A percentile compares a stretch with the other conserved stretches of the same genome.
Conservation (phyloP, 352 stramenopile genomes). For the Phytophthora citricola region DNA sequence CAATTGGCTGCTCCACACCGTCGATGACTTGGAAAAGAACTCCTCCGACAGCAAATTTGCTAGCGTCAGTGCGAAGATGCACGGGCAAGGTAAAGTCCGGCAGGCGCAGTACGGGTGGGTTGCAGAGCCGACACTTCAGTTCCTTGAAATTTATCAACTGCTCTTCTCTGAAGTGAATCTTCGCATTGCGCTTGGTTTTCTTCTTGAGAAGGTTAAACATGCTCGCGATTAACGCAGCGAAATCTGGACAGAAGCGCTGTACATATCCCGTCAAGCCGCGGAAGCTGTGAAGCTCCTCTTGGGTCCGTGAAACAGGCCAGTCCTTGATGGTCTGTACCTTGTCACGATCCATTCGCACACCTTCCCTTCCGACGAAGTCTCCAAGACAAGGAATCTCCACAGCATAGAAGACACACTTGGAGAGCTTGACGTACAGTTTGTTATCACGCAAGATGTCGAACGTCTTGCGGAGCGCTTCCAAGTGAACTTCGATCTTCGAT, state of each 20-base stretch:
- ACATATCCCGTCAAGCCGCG: not conserved
- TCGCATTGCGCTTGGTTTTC: not conserved
- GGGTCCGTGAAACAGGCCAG: not conserved
- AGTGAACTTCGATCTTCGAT: not conserved
- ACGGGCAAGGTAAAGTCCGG: not conserved
- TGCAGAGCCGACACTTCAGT: not conserved
- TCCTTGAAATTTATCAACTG: no score
- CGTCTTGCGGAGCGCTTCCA: not conserved
- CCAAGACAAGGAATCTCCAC: constrained; percentile 5
- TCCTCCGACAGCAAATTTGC: constrained; percentile 1
- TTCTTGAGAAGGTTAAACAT: not conserved
- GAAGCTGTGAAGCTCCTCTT: constrained; percentile 9
- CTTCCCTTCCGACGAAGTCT: not conserved
- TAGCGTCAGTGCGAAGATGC: not conserved
- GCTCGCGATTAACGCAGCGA: not conserved
- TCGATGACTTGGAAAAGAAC: not conserved
- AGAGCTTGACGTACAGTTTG: constrained; percentile 10
- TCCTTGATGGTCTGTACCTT: constrained; percentile 9
- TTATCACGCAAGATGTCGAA: constrained; percentile 8
- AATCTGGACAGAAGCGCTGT: not conserved
- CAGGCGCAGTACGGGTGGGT: no score
- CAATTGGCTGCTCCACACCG: not conserved
- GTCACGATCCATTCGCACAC: not conserved
- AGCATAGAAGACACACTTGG: constrained; percentile 6
- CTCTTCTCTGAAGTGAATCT: no score